Evolutionary conservation across 768 basidiomycete genomes (phyloP).

Genomic region (Tricholoma hemisulphureum): DNA sequence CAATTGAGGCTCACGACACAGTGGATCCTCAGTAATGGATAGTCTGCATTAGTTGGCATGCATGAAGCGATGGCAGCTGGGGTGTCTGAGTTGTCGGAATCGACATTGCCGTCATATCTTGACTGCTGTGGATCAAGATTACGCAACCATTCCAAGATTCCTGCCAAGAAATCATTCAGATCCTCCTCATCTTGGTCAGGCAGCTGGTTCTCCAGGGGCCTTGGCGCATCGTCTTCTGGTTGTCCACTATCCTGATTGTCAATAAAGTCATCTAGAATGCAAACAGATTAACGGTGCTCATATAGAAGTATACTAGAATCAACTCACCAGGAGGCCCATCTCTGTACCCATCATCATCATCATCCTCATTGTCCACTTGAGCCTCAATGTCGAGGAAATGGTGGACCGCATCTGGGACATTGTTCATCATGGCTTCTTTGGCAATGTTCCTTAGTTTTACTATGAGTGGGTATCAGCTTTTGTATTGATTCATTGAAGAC

Average conservation of each 20-base stretch:
- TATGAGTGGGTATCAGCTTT: neutral
- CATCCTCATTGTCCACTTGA: neutral
- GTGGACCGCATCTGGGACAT: neutral
- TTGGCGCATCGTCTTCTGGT: neutral
- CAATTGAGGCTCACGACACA: neutral
- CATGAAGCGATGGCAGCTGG: neutral
- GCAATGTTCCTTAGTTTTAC: neutral
- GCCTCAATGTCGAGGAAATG: slow-evolving; percentile 4
- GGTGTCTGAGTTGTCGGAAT: neutral
- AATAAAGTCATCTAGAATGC: slow-evolving; percentile 3
- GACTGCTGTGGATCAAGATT: neutral
- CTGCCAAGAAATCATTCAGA: neutral
- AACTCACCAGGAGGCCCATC: slow-evolving; percentile 1
- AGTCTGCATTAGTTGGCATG: neutral
- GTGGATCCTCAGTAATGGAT: neutral
- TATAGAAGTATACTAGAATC: neutral
- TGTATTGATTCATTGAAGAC: neutral
- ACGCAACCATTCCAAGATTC: neutral
- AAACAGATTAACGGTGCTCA: neutral
- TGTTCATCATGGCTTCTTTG: neutral
- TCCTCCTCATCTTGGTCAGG: neutral
- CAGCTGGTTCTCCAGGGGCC: neutral
- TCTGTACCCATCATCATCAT: neutral
- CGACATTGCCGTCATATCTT: neutral
- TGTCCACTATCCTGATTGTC: neutral